Evolutionary conservation across 2,329 filamentous ascomycete species (phyloP).

Genomic region (Orbilia quercus): DNA sequence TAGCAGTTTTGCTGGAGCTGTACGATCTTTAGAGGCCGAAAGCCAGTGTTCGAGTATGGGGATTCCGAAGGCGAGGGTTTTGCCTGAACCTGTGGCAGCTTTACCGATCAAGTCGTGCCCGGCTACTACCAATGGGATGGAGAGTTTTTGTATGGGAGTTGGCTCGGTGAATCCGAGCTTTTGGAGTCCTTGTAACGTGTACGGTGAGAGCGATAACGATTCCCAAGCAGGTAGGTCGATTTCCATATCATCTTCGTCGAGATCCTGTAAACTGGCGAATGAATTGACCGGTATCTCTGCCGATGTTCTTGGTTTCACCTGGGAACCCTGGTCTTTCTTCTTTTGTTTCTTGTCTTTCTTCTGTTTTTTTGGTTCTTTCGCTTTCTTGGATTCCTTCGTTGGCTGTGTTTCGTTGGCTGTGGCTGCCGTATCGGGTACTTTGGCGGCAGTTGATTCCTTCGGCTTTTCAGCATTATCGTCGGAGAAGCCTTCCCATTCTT

Average conservation of each 20-base stretch:
- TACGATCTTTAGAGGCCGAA: constrained; percentile 62
- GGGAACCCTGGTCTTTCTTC: constrained; percentile 58
- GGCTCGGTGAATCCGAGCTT: constrained; percentile 83
- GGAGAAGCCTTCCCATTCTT: constrained; percentile 62
- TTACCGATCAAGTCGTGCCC: constrained; percentile 96
- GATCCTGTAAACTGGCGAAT: constrained; percentile 56
- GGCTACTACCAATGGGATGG: constrained; percentile 83
- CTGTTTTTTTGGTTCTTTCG: constrained; percentile 33
- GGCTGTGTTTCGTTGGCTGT: constrained; percentile 5
- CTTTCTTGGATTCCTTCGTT: constrained; percentile 57
- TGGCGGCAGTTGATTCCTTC: constrained; percentile 44
- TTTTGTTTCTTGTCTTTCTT: constrained; percentile 60
- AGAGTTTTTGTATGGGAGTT: constrained; percentile 80
- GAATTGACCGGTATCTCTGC: constrained; percentile 56
- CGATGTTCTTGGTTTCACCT: constrained; percentile 33
- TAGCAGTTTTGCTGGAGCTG: constrained; percentile 58
- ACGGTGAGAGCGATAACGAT: constrained; percentile 76
- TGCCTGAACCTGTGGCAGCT: constrained; percentile 94
- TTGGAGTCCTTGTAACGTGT: constrained; percentile 78
- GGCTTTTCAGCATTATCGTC: constrained; percentile 61
- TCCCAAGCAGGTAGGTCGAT: constrained; percentile 83
- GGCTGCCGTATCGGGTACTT: too few species aligned
- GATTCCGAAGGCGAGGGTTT: constrained; percentile 93
- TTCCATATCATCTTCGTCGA: constrained; percentile 62
- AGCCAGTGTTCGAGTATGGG: constrained; percentile 90